These are phyloP conservation scores for Monosporozyma aerobia DNA, from an alignment of 805 yeast species.

Conservation along the genomic window DNA sequence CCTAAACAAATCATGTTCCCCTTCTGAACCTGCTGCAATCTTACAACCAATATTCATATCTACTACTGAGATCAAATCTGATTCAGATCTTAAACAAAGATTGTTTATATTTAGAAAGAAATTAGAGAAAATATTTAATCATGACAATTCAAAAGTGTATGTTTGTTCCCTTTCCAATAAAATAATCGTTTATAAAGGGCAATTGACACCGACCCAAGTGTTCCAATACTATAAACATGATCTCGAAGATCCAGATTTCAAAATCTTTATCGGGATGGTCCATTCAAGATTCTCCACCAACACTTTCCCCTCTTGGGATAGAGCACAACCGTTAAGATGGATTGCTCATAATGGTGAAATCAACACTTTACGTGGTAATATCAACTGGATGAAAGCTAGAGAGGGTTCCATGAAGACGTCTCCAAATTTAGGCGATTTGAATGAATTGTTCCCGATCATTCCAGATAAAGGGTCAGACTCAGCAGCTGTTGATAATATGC, in stretches of 20 bases:
- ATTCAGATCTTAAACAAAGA: slow-evolving; percentile 11
- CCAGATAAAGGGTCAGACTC: slow-evolving; percentile 99
- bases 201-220: slow-evolving; percentile 92
- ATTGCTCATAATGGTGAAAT: slow-evolving; percentile 99
- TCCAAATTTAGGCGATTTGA: slow-evolving; percentile 69
- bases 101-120: slow-evolving; percentile 9
- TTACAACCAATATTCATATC: slow-evolving; percentile 89
- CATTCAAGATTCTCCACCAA: slow-evolving; percentile 97
- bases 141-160: slow-evolving; percentile 63
- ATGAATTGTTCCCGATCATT: slow-evolving; percentile 83
- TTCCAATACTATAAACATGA: slow-evolving; percentile 84
- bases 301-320: slow-evolving; percentile 99
- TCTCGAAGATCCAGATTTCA: slow-evolving; percentile 80
- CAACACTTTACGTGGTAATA: slow-evolving; percentile 93
- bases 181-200: slow-evolving; percentile 95
- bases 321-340: slow-evolving; percentile 96
- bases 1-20: slow-evolving; percentile 87
- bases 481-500: slow-evolving; percentile 93
- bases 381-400: slow-evolving; percentile 98
- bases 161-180: slow-evolving; percentile 82
- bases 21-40: slow-evolving; percentile 76
- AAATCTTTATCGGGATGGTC: slow-evolving; percentile 91
- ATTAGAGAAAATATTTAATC: slow-evolving; percentile 1
- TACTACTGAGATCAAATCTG: slow-evolving; percentile 10
- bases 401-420: slow-evolving; percentile 89